Conservation (phyloP, 129 eudicot species). For the Ambrosia trifida region DNA sequence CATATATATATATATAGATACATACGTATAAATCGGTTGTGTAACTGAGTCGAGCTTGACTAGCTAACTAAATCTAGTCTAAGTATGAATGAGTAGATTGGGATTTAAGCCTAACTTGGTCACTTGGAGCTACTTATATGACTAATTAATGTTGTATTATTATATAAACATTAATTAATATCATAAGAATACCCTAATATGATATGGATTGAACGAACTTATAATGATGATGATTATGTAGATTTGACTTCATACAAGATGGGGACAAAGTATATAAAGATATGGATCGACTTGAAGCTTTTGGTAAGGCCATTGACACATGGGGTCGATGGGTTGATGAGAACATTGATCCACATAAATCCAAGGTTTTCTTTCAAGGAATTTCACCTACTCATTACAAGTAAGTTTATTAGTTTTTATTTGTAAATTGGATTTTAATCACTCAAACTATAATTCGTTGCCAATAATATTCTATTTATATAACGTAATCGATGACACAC, state of each 20-base stretch:
- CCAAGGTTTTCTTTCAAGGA: slow-evolving; percentile 63
- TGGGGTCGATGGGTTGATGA: slow-evolving; percentile 69
- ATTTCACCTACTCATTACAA: slow-evolving; percentile 76
- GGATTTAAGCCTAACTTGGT: not conserved
- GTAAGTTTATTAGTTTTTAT: slow-evolving; percentile 26
- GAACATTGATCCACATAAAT: slow-evolving; percentile 47
- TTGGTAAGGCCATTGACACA: slow-evolving; percentile 54
- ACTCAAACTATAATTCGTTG: too few species aligned
- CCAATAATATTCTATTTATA: too few species aligned
- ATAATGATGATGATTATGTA: slow-evolving; percentile 20
- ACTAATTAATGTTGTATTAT: not conserved
- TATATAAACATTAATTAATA: not conserved
- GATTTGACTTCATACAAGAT: slow-evolving; percentile 61
- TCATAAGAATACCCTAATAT: not conserved
- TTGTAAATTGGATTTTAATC: not conserved
- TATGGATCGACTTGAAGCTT: slow-evolving; percentile 62
- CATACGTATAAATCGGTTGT: not conserved
- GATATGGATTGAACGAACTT: not conserved
- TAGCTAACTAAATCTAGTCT: not conserved
- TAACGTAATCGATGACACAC: too few species aligned
- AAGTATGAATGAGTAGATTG: not conserved
- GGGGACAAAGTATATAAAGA: slow-evolving; percentile 42
- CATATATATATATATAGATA: not conserved
- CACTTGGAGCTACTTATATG: not conserved
- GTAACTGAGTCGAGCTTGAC: not conserved